These are phyloP conservation scores for Blepharisma stoltei DNA, from an alignment of 73 alveolate species.

Conservation along the genomic window DNA sequence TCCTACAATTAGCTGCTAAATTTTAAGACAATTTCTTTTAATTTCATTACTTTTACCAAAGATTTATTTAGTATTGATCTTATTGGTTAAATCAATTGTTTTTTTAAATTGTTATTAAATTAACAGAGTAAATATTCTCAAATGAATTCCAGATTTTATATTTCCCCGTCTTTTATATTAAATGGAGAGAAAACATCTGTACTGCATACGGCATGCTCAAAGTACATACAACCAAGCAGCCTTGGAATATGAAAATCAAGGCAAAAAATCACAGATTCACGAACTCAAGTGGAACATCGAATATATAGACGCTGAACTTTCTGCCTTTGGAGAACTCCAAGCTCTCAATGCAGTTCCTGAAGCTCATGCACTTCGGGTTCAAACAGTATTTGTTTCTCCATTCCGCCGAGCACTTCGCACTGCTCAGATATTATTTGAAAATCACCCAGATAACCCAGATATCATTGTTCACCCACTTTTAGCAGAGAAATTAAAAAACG, in stretches of 20 bases:
- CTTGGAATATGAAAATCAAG: neutral
- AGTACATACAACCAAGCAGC: constrained; percentile 25
- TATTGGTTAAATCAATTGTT: too few species aligned
- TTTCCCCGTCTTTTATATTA: neutral
- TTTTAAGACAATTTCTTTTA: too few species aligned
- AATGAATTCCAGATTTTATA: too few species aligned
- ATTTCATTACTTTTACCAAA: too few species aligned
- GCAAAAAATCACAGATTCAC: constrained; percentile 20
- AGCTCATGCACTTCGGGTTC: constrained; percentile 3
- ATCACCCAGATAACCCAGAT: constrained; percentile 16
- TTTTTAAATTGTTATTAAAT: too few species aligned
- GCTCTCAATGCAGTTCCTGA: constrained; percentile 9
- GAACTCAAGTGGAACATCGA: neutral
- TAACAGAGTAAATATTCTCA: too few species aligned
- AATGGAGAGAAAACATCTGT: neutral
- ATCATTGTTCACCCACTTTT: constrained; percentile 18
- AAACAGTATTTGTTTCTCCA: constrained; percentile 24
- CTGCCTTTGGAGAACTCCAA: constrained; percentile 23
- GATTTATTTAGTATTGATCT: too few species aligned
- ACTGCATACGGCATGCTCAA: constrained; percentile 21
- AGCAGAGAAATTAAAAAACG: constrained; percentile 22
- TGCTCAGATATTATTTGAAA: constrained; percentile 25
- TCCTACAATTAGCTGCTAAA: too few species aligned
- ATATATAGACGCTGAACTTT: constrained; percentile 20
- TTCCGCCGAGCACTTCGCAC: neutral